Evolutionary conservation across 768 basidiomycete species (phyloP), one percentile per base, ranked within the genome.

Genomic region (Phaffia australis): DNA sequence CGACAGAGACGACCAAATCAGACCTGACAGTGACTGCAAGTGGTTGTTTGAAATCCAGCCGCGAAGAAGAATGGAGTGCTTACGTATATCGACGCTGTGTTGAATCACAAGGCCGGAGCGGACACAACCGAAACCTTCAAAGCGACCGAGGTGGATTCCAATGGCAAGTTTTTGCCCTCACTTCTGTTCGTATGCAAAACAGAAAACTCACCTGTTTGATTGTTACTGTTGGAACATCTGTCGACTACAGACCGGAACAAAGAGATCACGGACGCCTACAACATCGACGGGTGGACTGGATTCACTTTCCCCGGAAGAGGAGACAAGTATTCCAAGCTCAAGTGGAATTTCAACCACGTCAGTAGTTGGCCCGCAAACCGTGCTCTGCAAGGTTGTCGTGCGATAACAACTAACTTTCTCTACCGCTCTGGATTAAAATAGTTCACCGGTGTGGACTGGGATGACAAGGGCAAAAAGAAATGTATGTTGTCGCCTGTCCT

Each of bases 221-320:
- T 42, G 35, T 42, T 42, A 11, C 35, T 42, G 11, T 5, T 42
- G 4, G 35, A 11, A 4, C 11, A 42, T 42, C 35, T 4, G 35
- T 25, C 35, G 11, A 42, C 11, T 42, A 42, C 11, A 42, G 84
- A 93, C 73, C 81, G 92, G 1, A 76, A 84, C 27, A 83, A 82
- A 70, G 80, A 80, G 51, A 76, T 83, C 49, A 87, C 84, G 0
- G 81, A 80, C 15, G 77, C 79, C 60, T 79, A 81, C 75, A 79
- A 86, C 66, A 87, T 94, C 16, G 82, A 86, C 75, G 91, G 59
- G 4, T 60, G 32, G 35, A 42, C 27, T 32, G 83, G 80, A 0
- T 97, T 88, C 74, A 83, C 87, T 69, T 94, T 89, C 74, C 79
- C 83, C n/a, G 87, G 85, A 51, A 79, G 92, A 76, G 81, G 79